Evolutionary conservation across 768 basidiomycete species (phyloP).

Genomic region (Trametes cingulata): DNA sequence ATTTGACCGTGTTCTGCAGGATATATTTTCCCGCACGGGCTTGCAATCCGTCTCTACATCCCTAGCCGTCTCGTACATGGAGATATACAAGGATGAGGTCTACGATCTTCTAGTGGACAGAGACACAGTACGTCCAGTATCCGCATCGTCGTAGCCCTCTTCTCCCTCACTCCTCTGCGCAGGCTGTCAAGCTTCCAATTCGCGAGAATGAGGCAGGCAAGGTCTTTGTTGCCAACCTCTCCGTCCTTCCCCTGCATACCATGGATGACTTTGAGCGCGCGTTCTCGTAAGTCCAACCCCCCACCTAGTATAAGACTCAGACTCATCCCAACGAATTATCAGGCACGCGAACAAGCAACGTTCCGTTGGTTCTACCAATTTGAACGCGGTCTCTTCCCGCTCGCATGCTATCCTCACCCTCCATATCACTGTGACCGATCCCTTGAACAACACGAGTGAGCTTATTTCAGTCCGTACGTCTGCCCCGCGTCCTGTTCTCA

Average conservation of each 20-base stretch:
- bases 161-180: background rate
- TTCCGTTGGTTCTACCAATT: slow-evolving; percentile 81
- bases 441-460: slow-evolving; percentile 55
- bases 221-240: slow-evolving; percentile 56
- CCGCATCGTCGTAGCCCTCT: too few relatives aligned
- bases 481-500: background rate
- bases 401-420: slow-evolving; percentile 87
- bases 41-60: slow-evolving; percentile 40
- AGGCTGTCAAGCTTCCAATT: slow-evolving; percentile 55
- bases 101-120: slow-evolving; percentile 81
- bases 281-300: slow-evolving; percentile 42
- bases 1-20: background rate
- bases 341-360: slow-evolving; percentile 76
- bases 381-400: slow-evolving; percentile 83
- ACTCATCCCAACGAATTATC: background rate
- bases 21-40: slow-evolving; percentile 10
- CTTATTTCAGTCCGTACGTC: background rate
- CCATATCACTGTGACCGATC: slow-evolving; percentile 59
- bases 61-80: slow-evolving; percentile 74
- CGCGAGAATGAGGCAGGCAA: slow-evolving; percentile 53
- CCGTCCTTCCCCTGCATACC: slow-evolving; percentile 39
- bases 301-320: background rate
- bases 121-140: slow-evolving; percentile 52
- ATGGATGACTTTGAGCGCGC: slow-evolving; percentile 48
- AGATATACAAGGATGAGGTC: slow-evolving; percentile 90